Percentiles rank a stretch among this genome's conserved stretches.
Conservation (phyloP, 2,329 filamentous ascomycete species). For the Truncatella angustata region DNA sequence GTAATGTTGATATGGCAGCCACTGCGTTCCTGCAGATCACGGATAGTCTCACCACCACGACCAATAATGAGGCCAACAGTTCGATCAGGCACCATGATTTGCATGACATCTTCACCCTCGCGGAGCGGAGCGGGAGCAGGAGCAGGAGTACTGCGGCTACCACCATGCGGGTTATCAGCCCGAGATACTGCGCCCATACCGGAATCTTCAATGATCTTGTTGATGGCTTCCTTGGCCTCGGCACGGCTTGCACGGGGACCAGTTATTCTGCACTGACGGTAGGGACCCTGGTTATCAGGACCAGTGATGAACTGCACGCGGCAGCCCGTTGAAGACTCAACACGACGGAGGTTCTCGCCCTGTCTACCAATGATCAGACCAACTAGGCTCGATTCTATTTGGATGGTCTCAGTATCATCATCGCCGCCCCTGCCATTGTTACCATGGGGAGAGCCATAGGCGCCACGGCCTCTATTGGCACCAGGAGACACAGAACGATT, state of each 20-base stretch:
- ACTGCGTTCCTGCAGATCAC: slow-evolving; percentile 85
- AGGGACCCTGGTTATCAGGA: slow-evolving; percentile 66
- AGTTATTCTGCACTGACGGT: slow-evolving; percentile 82
- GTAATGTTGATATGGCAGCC: slow-evolving; percentile 97
- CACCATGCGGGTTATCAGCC: slow-evolving; percentile 31
- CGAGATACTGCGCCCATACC: slow-evolving; percentile 55
- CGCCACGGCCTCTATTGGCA: slow-evolving; percentile 48
- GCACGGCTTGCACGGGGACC: slow-evolving; percentile 69
- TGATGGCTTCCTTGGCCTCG: slow-evolving; percentile 79
- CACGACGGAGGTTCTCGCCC: slow-evolving; percentile 82
- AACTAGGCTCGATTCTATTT: slow-evolving; percentile 83
- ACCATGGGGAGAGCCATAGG: slow-evolving; percentile 53
- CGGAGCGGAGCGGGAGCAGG: slow-evolving; percentile 46
- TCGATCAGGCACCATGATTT: slow-evolving; percentile 93
- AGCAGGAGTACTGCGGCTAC: slow-evolving; percentile 19
- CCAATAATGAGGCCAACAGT: slow-evolving; percentile 92
- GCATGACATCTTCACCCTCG: slow-evolving; percentile 80
- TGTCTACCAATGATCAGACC: slow-evolving; percentile 88
- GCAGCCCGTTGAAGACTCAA: slow-evolving; percentile 79
- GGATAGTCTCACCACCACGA: slow-evolving; percentile 89
- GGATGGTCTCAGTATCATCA: slow-evolving; percentile 77
- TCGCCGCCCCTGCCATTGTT: slow-evolving; percentile 51
- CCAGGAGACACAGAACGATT: slow-evolving; percentile 73
- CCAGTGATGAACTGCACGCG: slow-evolving; percentile 86
- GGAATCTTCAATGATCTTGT: slow-evolving; percentile 85